Evolutionary conservation across 2,329 filamentous ascomycete genomes (phyloP), one percentile per base, ranked within the genome.

Genomic region (Chrysoporthe austroafricana): DNA sequence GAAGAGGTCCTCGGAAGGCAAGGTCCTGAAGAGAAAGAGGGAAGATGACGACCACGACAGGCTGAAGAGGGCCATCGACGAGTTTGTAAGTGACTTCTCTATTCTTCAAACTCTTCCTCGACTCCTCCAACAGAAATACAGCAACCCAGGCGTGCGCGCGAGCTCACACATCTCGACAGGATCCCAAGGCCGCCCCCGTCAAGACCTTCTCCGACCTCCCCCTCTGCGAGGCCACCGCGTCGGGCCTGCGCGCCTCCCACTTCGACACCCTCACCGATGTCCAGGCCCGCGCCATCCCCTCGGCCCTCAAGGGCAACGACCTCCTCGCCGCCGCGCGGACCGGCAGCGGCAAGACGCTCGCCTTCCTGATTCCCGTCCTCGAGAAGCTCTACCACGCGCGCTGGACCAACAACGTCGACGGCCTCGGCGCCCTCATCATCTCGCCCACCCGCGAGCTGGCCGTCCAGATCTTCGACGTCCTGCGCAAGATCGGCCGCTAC

Each of bases 291-390:
- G 94, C 94, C n/a, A 91, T 99, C 69, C 94, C 93, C 6, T 85
- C 94, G 69, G 94, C 93, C 9, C 85, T 99, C 71, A 92, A 96
- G 78, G 92, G 93, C 67, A 83, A 84, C 68, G 96, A 99, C 77
- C 92, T 99, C 52, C 88, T 99, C 52, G 96, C 94, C 54, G 96
- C 96, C 5, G 96, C 96, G 52, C 97, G 97, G 80, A 98, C 95
- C 0, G 95, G 95, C 63, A 96, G 92, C 76, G 95, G 95, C 75
- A 98, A 98, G 83, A 98, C 95, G 0, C 84, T 99, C 34, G 93
- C 96, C 0, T 99, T 99, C 77, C 81, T 99, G 8, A 83, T 98
- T 2, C 96, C 96, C 1, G 90, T 98, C 0, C 86, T 99, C 62
- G 96, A 99, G 79, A 96, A 95, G 74, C 86, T 99, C 2, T 96